These are phyloP conservation scores for Exophiala bonariae DNA, from an alignment of 2,329 filamentous ascomycete species.

Conservation along the genomic window DNA sequence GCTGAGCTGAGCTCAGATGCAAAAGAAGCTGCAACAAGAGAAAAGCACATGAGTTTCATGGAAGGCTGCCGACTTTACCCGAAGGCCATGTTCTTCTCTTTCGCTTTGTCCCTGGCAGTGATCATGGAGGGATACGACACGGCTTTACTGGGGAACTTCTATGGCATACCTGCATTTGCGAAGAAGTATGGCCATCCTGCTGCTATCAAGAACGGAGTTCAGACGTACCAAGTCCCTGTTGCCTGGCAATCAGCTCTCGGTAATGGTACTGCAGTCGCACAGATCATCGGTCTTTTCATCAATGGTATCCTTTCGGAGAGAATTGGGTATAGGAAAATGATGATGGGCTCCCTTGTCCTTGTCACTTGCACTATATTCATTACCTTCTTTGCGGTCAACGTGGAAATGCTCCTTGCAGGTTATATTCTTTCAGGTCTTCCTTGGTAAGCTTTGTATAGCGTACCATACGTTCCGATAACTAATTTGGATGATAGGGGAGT, in stretches of 20 bases:
- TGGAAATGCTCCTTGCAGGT: conserved; percentile 49
- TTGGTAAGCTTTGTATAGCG: conserved; percentile 40
- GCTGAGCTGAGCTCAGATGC: conserved; percentile 30
- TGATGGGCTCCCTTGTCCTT: conserved; percentile 47
- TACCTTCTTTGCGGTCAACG: conserved; percentile 52
- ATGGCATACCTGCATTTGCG: conserved; percentile 31
- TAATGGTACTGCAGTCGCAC: conserved; percentile 32
- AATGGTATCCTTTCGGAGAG: conserved; percentile 53
- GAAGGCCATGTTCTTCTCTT: conserved; percentile 79
- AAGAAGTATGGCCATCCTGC: conserved; percentile 32
- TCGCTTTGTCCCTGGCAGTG: conserved; percentile 87
- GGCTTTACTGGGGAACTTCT: conserved; percentile 49
- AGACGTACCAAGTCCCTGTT: conserved; percentile 30
- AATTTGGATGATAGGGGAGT: conserved; percentile 50
- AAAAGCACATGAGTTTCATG: conserved; percentile 67
- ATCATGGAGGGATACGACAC: conserved; percentile 76
- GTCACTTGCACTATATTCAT: conserved; percentile 51
- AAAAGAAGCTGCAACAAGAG: conserved; percentile 44
- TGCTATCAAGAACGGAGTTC: conserved; percentile 26
- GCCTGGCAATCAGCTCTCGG: conserved; percentile 35
- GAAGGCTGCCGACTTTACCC: conserved; percentile 82
- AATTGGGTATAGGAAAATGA: conserved; percentile 54
- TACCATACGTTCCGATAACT: background rate
- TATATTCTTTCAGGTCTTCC: conserved; percentile 53
- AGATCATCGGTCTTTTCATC: conserved; percentile 50